Evolutionary conservation across 768 basidiomycete species (phyloP), one percentile per base, ranked within the genome.

Genomic region (Candolleomyces efflorescens): DNA sequence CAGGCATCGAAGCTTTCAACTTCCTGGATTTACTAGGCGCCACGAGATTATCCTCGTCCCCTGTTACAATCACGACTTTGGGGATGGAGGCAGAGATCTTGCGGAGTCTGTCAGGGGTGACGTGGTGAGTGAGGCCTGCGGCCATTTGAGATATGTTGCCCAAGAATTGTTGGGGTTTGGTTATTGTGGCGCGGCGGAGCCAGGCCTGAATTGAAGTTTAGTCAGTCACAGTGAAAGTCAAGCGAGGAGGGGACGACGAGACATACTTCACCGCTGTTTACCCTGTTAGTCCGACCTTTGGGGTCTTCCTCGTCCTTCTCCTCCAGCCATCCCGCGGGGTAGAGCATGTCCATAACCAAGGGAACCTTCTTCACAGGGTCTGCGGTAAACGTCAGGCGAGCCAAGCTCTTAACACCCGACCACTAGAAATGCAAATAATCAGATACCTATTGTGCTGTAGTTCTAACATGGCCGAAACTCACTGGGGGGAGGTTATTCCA

Each of bases 61-160:
- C 90, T 0, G 86, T 87, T n/a, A 90, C 64, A 53, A 83, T 84
- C 27, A 78, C 63, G 7, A 90, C 77, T 65, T 89, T 90, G 11
- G 89, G 85, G 20, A 92, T 80, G 3, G 74, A 71, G 0, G 69
- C 65, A 0, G 83, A 81, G 46, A 90, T 80, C 37, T 59, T 65
- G 12, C 70, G 69, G 18, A 88, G 75, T 4, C 80, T 76, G 0
- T 75, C 74, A 0, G 78, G 69, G 4, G 72, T 64, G 62, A 90
- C 83, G 53, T 78, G 65, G 65, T 92, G 90, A 0, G 85, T 87
- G 0, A 89, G 60, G 0, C 65, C 84, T 0, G 91, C 89, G 13
- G 73, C 75, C 82, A 89, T 84, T 68, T 94, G 92, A 11, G 87
- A 90, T 15, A 93, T 56, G 24, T 81, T 71, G 0, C 91, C 91